Percentiles rank a stretch among this genome's conserved stretches.
These are phyloP conservation scores for Heritiera fomes DNA, from an alignment of 345 rosid genomes.

Conservation along the genomic window DNA sequence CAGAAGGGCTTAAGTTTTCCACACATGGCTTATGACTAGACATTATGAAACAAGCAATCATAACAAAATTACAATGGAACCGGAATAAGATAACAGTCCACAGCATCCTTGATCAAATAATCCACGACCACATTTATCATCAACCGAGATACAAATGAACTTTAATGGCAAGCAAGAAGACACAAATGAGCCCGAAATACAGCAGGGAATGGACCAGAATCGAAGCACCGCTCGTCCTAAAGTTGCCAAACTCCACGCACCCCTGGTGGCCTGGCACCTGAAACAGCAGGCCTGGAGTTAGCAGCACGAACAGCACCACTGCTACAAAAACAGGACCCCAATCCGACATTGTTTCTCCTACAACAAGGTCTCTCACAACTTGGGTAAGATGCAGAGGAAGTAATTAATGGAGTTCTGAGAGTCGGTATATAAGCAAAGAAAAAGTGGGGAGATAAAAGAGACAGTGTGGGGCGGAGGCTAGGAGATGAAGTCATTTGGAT, in stretches of 20 bases:
- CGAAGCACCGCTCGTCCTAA: conserved; percentile 52
- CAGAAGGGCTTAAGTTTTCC: neutral
- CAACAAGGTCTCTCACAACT: neutral
- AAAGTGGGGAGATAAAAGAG: neutral
- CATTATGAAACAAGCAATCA: neutral
- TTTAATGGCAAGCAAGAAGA: conserved; percentile 48
- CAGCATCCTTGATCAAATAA: neutral
- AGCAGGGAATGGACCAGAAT: conserved; percentile 53
- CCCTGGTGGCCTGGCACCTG: conserved; percentile 42
- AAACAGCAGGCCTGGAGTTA: conserved; percentile 15
- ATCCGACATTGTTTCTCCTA: conserved; percentile 40
- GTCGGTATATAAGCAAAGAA: neutral
- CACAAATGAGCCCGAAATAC: conserved; percentile 53
- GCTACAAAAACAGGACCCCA: conserved; percentile 67
- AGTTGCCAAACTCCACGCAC: conserved; percentile 11
- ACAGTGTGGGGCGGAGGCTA: conserved; percentile 22
- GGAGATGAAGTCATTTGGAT: conserved; percentile 29
- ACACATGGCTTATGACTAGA: neutral
- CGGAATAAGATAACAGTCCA: neutral
- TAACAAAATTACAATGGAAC: neutral
- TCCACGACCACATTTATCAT: neutral
- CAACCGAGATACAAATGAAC: conserved; percentile 53
- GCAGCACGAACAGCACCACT: conserved; percentile 25
- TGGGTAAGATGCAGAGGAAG: neutral
- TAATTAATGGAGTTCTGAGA: neutral